Base-by-base conservation (phyloP, 2,329 filamentous ascomycete genomes). In the Lecanicillium sp. region DNA sequence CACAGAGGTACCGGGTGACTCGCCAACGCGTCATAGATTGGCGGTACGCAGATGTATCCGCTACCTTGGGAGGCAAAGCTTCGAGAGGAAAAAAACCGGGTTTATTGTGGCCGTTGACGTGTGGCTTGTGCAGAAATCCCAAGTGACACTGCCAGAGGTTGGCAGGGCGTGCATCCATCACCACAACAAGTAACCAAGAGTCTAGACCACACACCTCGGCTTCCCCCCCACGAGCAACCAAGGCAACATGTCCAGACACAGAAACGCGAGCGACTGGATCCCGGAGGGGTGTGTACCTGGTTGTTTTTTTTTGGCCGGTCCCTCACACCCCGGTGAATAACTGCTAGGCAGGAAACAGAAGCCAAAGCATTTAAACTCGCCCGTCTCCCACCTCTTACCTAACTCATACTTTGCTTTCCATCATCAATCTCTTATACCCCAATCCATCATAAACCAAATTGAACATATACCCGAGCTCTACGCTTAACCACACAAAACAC, bases 341-440 rank as follows among this genome's bases (percentile, higher is more conserved):
- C n/a, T n/a, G n/a, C n/a, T n/a, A n/a, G n/a, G n/a, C n/a, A n/a
- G n/a, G n/a, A n/a, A n/a, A n/a, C n/a, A 35, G 11, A 36, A 12
- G 12, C 33, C 15, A 17, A 23, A 39, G 35, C 47, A 49, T 49
- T 37, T 49, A 49, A 49, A 44, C 39, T 19, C 11, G 19, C 24
- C n/a, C 26, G 24, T 17, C 20, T n/a, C 35, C 47, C 39, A n/a
- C 12, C 27, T n/a, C 26, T 9, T 33, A 14, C 12, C 17, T 24
- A 9, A 6, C 15, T 21, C 24, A 9, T 12, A 26, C 30, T 45
- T 17, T 14, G 8, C 8, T 36, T 32, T 11, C 21, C 24, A 45
- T 29, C 43, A 37, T 14, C 33, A 45, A 39, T 20, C 30, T 33
- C 30, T 23, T 23, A 30, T 32, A 26, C 26, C 37, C n/a, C n/a